Percentiles rank a stretch among this genome's conserved stretches.
Evolutionary conservation across 257 asterid genomes (phyloP).

Genomic region (Primulina tabacum): DNA sequence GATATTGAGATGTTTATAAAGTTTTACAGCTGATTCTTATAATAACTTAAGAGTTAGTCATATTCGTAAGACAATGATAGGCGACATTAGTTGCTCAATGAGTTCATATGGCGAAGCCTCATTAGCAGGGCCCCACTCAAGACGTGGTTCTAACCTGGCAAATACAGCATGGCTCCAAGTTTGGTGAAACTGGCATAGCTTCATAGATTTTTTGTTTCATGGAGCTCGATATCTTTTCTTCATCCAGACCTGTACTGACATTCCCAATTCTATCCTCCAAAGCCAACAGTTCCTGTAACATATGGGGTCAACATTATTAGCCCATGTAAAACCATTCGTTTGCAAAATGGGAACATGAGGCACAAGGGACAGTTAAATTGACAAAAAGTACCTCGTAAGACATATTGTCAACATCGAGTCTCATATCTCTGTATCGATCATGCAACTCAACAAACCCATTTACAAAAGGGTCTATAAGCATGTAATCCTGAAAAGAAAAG

Average conservation of each 20-base stretch:
- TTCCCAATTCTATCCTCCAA: constrained; percentile 61
- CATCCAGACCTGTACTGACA: constrained; percentile 52
- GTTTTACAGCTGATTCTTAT: not conserved
- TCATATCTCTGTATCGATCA: constrained; percentile 59
- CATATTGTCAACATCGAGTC: constrained; percentile 69
- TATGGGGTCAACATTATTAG: not conserved
- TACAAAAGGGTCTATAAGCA: constrained; percentile 39
- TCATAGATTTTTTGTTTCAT: constrained; percentile 35
- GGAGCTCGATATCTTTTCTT: constrained; percentile 28
- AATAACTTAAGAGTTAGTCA: not conserved
- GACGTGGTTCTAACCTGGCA: constrained; percentile 43
- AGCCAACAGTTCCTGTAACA: constrained; percentile 50
- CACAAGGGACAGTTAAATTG: not conserved
- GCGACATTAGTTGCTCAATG: not conserved
- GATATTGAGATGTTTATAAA: too few species aligned
- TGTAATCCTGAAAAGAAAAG: constrained; percentile 35
- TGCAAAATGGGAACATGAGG: not conserved
- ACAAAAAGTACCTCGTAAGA: constrained; percentile 52
- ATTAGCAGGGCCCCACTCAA: not conserved
- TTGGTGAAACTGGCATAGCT: constrained; percentile 20
- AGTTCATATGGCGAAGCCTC: not conserved
- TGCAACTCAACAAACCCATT: constrained; percentile 38
- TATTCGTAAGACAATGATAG: not conserved
- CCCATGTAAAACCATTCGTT: not conserved
- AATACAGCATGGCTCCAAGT: constrained; percentile 50